Evolutionary conservation across 345 rosid genomes (phyloP).

Genomic region (Aethionema arabicum): DNA sequence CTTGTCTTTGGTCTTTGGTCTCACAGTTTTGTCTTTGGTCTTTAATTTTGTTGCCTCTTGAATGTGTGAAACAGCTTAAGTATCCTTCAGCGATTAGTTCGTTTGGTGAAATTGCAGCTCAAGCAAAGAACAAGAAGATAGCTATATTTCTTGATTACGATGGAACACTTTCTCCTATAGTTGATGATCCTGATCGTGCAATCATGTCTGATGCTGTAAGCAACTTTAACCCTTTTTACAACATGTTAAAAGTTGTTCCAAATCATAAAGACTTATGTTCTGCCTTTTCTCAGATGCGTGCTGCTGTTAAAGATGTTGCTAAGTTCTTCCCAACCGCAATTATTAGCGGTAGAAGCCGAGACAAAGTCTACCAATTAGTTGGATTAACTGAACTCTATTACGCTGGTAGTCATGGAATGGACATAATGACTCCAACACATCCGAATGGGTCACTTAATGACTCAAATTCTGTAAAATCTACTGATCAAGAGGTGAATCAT

Average conservation of each 20-base stretch:
- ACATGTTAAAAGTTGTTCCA: background rate
- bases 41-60: background rate
- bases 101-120: slow-evolving; percentile 54
- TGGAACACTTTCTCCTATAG: slow-evolving; percentile 98
- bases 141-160: slow-evolving; percentile 90
- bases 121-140: slow-evolving; percentile 72
- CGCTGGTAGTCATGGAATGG: slow-evolving; percentile 99
- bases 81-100: slow-evolving; percentile 84
- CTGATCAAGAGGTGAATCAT: slow-evolving; percentile 60
- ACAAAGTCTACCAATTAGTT: slow-evolving; percentile 80
- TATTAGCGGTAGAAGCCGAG: slow-evolving; percentile 94
- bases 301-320: slow-evolving; percentile 74
- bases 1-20: background rate
- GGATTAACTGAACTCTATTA: slow-evolving; percentile 90
- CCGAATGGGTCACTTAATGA: slow-evolving; percentile 45
- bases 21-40: background rate
- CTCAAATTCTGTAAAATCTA: slow-evolving; percentile 52
- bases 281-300: slow-evolving; percentile 67
- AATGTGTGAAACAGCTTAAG: slow-evolving; percentile 52
- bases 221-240: background rate
- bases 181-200: slow-evolving; percentile 90
- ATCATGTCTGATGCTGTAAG: slow-evolving; percentile 78
- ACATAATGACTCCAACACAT: slow-evolving; percentile 69
- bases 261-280: background rate
- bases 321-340: slow-evolving; percentile 87